These are phyloP conservation scores for Rhipidocladum racemiflorum DNA, from an alignment of 176 grass and related monocot species.

Conservation along the genomic window DNA sequence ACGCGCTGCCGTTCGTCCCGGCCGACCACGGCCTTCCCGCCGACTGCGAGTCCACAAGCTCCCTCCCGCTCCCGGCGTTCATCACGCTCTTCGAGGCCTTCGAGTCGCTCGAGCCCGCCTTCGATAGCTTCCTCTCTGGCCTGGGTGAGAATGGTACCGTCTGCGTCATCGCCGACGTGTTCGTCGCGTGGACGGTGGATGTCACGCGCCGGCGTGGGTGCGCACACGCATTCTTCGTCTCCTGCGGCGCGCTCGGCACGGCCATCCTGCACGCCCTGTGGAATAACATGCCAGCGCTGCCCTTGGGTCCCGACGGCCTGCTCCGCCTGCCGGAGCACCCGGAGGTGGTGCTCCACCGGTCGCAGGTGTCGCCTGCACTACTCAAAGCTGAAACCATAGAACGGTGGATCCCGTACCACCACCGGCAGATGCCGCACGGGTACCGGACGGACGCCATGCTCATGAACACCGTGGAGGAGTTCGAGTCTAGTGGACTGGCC, in stretches of 20 bases:
- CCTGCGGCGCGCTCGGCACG: constrained; percentile 33
- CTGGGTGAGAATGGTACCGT: neutral
- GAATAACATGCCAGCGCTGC: neutral
- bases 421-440: neutral
- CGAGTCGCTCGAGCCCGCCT: constrained; percentile 31
- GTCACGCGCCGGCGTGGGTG: constrained; percentile 17
- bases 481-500: constrained; percentile 13
- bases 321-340: neutral
- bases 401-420: constrained; percentile 5
- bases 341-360: constrained; percentile 11
- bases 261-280: neutral
- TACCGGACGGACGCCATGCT: constrained; percentile 1
- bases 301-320: neutral
- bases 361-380: constrained; percentile 4
- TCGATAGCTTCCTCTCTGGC: constrained; percentile 26
- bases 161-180: constrained; percentile 43
- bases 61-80: constrained; percentile 30
- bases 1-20: constrained; percentile 38
- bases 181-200: constrained; percentile 41
- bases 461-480: constrained; percentile 31
- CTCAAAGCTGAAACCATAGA: neutral
- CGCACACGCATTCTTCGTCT: constrained; percentile 19
- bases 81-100: constrained; percentile 37
- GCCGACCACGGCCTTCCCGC: constrained; percentile 45
- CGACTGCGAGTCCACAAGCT: constrained; percentile 20